A percentile compares a stretch with the other conserved stretches of the same genome.
These are phyloP conservation scores for Deuterostichococcus epilithicus DNA, from an alignment of 139 green algal species.

Conservation along the genomic window DNA sequence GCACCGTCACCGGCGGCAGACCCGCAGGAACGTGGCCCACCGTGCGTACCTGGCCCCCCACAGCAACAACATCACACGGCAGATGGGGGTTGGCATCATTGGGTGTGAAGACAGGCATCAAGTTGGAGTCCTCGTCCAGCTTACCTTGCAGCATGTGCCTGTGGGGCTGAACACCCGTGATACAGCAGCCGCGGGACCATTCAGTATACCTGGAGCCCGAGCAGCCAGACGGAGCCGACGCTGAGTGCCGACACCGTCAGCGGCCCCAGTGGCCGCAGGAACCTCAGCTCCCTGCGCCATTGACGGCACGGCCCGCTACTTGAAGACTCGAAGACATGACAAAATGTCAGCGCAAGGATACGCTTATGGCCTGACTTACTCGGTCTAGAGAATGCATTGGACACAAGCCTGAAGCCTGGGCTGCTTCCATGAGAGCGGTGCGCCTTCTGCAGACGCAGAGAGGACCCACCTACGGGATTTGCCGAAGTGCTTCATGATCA, in stretches of 20 bases:
- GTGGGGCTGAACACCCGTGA: no score
- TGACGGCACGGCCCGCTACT: background rate
- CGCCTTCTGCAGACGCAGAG: background rate
- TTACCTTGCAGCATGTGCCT: no score
- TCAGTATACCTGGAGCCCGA: constrained; percentile 40
- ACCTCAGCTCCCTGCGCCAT: constrained; percentile 1
- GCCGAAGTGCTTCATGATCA: constrained; percentile 8
- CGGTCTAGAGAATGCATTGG: background rate
- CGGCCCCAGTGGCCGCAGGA: constrained; percentile 15
- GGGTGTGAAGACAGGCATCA: background rate
- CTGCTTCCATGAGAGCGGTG: background rate
- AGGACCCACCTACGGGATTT: background rate
- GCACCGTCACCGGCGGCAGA: constrained; percentile 12
- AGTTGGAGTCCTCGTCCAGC: background rate
- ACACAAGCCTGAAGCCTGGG: background rate
- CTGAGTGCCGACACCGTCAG: constrained; percentile 49
- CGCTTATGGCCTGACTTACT: background rate
- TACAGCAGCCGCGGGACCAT: no score
- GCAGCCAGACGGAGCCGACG: constrained; percentile 30
- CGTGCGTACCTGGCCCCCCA: background rate
- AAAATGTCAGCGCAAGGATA: background rate
- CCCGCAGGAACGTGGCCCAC: constrained; percentile 19
- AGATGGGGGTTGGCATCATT: background rate
- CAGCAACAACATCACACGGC: background rate
- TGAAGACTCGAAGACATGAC: background rate